Evolutionary conservation across 2,329 filamentous ascomycete genomes (phyloP), one percentile per base, ranked within the genome.

Genomic region (Tolypocladium ophioglossoides): DNA sequence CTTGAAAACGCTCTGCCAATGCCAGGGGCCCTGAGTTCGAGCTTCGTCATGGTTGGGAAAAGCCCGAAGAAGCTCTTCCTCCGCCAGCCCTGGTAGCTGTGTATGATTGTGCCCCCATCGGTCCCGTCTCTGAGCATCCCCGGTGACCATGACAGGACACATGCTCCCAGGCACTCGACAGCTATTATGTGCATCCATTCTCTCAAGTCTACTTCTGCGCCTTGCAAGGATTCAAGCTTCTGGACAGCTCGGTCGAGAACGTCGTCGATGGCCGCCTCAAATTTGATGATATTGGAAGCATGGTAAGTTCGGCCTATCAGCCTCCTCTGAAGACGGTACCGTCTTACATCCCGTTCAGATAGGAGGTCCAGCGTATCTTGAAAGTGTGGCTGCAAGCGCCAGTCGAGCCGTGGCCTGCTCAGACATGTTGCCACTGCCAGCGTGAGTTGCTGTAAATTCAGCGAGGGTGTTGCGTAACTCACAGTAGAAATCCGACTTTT

Each of bases 171-270:
- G 24, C 73, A 78, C 57, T 80, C 78, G 34, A 80, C 75, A 1
- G 71, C 72, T 20, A 78, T 67, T 54, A 80, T 79, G 63, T 80
- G 78, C 77, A 80, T 80, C 78, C 78, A 80, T 53, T 78, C 73
- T 51, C 75, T 76, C 20, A 80, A 60, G 54, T 79, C 75, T 4
- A 80, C 60, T 32, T 72, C 67, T 1, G 62, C 59, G 0, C 74
- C 74, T 0, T 68, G 48, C 1, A 78, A 60, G 0, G 55, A 54
- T 4, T 61, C 64, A 0, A 80, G 58, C 30, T 68, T 70, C 3
- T 65, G 55, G 1, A 77, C 56, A 1, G 64, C 69, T 0, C 61
- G 60, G 3, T 62, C 55, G 8, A 79, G 58, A 1, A 77, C 75
- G 0, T 56, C 56, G 32, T 78, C 72, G 7, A 79, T 63, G 0